phyloP scores from a whole-genome alignment of 768 basidiomycete genomes.

The Podaxis pistillaris region DNA sequence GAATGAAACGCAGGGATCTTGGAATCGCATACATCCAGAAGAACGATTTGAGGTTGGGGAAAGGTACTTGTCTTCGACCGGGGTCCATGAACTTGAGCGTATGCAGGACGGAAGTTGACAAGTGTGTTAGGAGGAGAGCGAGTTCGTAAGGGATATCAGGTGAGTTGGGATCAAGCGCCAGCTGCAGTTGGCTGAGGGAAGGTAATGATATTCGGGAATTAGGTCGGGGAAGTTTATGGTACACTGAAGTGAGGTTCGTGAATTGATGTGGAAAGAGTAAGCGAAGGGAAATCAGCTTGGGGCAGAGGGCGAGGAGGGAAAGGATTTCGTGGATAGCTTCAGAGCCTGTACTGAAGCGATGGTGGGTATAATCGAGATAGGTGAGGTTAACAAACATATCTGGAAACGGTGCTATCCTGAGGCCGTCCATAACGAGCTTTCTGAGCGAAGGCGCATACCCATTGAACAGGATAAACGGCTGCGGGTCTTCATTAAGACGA shows the following conservation, averaged over 20 bases:
- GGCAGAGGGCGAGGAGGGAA: constrained; percentile 54
- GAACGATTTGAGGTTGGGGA: constrained; percentile 46
- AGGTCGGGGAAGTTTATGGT: constrained; percentile 28
- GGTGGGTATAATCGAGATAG: constrained; percentile 70
- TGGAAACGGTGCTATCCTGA: constrained; percentile 61
- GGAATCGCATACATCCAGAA: constrained; percentile 44
- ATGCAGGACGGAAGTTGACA: constrained; percentile 47
- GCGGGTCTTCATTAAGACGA: constrained; percentile 66
- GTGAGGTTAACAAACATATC: constrained; percentile 61
- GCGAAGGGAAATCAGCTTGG: constrained; percentile 49
- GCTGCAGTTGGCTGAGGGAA: constrained; percentile 42
- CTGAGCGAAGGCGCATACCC: constrained; percentile 58
- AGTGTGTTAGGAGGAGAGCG: constrained; percentile 45
- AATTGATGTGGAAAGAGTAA: constrained; percentile 45
- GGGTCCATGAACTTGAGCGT: constrained; percentile 48
- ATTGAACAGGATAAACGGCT: constrained; percentile 63
- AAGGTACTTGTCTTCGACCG: constrained; percentile 33
- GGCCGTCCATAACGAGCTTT: constrained; percentile 58
- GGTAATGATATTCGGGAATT: constrained; percentile 40
- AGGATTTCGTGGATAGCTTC: constrained; percentile 58
- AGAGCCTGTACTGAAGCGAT: constrained; percentile 59
- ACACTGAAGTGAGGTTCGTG: constrained; percentile 10
- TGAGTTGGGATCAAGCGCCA: constrained; percentile 44
- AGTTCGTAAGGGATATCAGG: constrained; percentile 64
- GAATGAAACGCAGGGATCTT: constrained; percentile 35